Conservation (phyloP, 257 asterid genomes). For the Solanum sparsipilum region DNA sequence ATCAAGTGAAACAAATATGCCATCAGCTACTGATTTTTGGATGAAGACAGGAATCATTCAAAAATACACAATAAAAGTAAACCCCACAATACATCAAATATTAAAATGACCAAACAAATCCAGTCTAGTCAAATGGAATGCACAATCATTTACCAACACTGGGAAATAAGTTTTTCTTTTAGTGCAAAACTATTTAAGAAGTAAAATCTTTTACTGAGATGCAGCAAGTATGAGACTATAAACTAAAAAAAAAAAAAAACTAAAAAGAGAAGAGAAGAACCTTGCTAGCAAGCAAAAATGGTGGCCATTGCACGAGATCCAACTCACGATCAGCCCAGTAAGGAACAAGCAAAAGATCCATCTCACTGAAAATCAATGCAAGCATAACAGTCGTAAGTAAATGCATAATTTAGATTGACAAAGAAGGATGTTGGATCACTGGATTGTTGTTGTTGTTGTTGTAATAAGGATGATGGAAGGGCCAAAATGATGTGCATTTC, state of each 20-base stretch:
- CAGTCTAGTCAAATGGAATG: not conserved
- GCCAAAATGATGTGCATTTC: not conserved
- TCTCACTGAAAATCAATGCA: constrained; percentile 56
- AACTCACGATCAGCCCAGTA: constrained; percentile 98
- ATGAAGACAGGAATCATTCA: not conserved
- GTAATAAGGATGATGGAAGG: not conserved
- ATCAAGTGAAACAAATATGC: not conserved
- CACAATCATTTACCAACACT: not conserved
- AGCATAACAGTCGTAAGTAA: constrained; percentile 4
- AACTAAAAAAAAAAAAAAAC: not conserved
- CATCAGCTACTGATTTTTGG: not conserved
- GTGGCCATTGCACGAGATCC: constrained; percentile 96
- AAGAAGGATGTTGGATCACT: not conserved
- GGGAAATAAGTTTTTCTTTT: not conserved
- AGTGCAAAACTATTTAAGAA: not conserved
- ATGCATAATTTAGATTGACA: not conserved
- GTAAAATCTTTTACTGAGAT: not conserved
- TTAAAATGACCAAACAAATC: not conserved
- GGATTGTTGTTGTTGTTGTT: not conserved
- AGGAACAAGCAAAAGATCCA: constrained; percentile 97
- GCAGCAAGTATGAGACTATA: not conserved
- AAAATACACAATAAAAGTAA: not conserved
- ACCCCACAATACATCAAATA: not conserved
- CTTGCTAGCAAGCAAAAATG: constrained; percentile 99
- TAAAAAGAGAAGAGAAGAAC: constrained; percentile 17